Conservation (phyloP, 345 rosid genomes). For the Heritiera fomes region DNA sequence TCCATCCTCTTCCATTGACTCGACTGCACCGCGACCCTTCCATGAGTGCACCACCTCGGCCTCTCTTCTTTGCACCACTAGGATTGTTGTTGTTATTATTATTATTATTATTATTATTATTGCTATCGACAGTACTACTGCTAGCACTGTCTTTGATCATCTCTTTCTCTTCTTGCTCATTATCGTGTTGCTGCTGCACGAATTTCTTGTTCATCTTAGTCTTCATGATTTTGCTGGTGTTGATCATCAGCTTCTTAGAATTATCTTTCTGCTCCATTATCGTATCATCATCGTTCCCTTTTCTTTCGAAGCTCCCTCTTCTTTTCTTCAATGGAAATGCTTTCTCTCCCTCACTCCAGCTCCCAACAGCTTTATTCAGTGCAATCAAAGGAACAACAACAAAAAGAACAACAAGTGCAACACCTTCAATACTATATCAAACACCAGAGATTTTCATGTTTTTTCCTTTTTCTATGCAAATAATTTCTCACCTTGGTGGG, state of each 20-base stretch:
- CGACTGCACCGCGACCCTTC: constrained; percentile 96
- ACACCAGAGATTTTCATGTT: not conserved
- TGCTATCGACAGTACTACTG: not conserved
- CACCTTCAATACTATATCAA: constrained; percentile 6
- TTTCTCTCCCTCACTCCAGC: constrained; percentile 48
- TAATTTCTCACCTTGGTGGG: constrained; percentile 48
- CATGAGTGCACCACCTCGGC: constrained; percentile 52
- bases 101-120: too few relatives aligned
- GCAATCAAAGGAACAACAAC: constrained; percentile 25
- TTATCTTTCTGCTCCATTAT: constrained; percentile 26
- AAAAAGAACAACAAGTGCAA: not conserved
- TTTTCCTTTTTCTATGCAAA: not conserved
- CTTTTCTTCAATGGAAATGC: constrained; percentile 64
- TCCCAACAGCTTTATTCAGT: constrained; percentile 35
- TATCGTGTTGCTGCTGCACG: constrained; percentile 5
- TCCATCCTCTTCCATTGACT: constrained; percentile 96
- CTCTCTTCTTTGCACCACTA: constrained; percentile 47
- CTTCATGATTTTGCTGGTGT: constrained; percentile 31
- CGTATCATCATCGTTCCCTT: not conserved
- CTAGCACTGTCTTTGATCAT: constrained; percentile 15
- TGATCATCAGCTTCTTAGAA: constrained; percentile 18
- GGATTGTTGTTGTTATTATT: not conserved
- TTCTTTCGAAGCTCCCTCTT: constrained; percentile 34
- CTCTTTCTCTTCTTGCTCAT: constrained; percentile 23
- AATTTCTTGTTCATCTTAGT: constrained; percentile 44